phyloP scores from a whole-genome alignment of 2,329 filamentous ascomycete genomes.

The Stagonosporopsis rhizophila region DNA sequence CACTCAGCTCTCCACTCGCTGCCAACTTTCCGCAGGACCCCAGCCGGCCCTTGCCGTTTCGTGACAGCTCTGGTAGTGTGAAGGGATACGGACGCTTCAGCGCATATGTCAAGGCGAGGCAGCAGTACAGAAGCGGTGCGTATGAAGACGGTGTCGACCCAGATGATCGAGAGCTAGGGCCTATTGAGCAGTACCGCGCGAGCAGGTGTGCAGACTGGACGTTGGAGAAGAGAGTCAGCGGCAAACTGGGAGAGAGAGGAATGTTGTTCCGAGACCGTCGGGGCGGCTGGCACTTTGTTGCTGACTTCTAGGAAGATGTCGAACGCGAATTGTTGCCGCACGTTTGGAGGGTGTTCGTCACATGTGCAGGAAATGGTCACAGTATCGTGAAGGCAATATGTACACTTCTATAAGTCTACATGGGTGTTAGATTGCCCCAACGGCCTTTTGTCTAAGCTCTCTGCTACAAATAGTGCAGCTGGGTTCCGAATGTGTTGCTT shows the following conservation, averaged over 20 bases:
- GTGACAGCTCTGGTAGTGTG: slow-evolving; percentile 20
- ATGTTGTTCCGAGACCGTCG: slow-evolving; percentile 28
- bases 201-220: slow-evolving; percentile 27
- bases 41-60: slow-evolving; percentile 15
- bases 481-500: neutral
- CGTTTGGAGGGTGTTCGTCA: neutral
- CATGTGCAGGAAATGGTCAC: neutral
- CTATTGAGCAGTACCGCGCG: slow-evolving; percentile 24
- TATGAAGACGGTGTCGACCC: slow-evolving; percentile 19
- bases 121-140: neutral
- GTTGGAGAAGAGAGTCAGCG: slow-evolving; percentile 24
- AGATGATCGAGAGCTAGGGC: slow-evolving; percentile 19
- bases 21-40: slow-evolving; percentile 17
- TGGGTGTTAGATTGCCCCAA: too few relatives aligned
- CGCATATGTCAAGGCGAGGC: slow-evolving; percentile 16
- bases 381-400: neutral
- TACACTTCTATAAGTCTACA: neutral
- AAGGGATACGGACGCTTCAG: slow-evolving; percentile 23
- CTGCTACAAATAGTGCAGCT: neutral
- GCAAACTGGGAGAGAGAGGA: slow-evolving; percentile 12
- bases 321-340: neutral
- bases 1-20: slow-evolving; percentile 23
- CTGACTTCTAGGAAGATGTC: slow-evolving; percentile 19
- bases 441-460: neutral
- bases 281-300: slow-evolving; percentile 26